phyloP scores from a whole-genome alignment of 257 asterid genomes.

The Cinchona pubescens region DNA sequence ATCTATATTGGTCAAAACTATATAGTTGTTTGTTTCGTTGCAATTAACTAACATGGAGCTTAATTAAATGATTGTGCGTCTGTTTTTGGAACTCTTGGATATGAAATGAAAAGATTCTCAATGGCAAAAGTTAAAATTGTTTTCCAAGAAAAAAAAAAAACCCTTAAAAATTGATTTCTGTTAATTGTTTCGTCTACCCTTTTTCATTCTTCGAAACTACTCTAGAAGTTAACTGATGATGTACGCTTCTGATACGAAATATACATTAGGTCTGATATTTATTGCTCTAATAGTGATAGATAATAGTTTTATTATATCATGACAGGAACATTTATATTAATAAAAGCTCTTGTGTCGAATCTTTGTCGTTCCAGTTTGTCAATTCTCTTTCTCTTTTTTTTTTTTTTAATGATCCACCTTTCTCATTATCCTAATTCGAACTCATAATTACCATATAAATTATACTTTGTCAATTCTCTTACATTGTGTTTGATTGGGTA shows the following conservation, averaged over 20 bases:
- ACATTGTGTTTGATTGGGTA: no score
- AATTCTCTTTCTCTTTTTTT: no score
- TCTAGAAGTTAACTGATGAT: not conserved
- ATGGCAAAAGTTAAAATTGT: not conserved
- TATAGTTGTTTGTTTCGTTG: not conserved
- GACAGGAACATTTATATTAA: not conserved
- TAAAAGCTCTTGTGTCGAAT: not conserved
- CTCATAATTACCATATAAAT: no score
- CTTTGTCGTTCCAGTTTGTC: not conserved
- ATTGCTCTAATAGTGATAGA: not conserved
- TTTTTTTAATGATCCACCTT: no score
- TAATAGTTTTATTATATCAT: not conserved
- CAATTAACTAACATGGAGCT: not conserved
- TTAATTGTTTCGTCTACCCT: not conserved
- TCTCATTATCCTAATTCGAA: no score
- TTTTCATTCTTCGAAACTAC: constrained; percentile 2
- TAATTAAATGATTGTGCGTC: not conserved
- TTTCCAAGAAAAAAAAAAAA: no score
- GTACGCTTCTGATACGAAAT: not conserved
- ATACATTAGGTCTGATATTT: no score
- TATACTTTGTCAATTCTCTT: no score
- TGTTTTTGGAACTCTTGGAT: not conserved
- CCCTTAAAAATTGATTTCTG: not conserved
- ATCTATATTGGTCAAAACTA: no score
- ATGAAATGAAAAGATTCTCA: not conserved